Evolutionary conservation across 148 eudicot genomes (phyloP).

Genomic region (Oxyria digyna): DNA sequence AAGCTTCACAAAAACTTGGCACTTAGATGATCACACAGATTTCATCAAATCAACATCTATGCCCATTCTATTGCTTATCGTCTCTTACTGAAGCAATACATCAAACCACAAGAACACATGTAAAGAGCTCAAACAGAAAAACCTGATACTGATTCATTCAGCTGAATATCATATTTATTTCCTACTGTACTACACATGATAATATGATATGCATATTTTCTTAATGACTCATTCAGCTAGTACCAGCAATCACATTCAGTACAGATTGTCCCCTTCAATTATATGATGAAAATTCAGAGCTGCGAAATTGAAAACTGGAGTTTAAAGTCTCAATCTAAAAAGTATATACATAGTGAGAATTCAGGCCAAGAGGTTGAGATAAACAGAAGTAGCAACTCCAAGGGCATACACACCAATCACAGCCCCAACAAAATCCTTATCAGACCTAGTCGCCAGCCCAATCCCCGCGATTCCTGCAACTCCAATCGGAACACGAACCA

Average conservation of each 20-base stretch:
- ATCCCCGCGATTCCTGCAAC: conserved; percentile 60
- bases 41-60: too few relatives aligned
- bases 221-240: too few relatives aligned
- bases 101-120: background rate
- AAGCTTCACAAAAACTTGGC: too few relatives aligned
- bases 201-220: too few relatives aligned
- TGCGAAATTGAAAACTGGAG: background rate
- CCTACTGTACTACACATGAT: too few relatives aligned
- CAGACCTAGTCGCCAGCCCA: conserved; percentile 34
- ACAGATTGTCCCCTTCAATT: too few relatives aligned
- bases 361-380: conserved; percentile 30
- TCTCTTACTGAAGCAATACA: background rate
- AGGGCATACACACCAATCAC: conserved; percentile 62
- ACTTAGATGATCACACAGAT: too few relatives aligned
- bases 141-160: too few relatives aligned
- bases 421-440: conserved; percentile 38
- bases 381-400: conserved; percentile 44
- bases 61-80: too few relatives aligned
- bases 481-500: conserved; percentile 39
- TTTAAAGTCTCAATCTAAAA: background rate
- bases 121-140: background rate
- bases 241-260: too few relatives aligned
- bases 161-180: too few relatives aligned
- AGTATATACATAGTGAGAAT: background rate
- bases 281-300: background rate